phyloP scores from a whole-genome alignment of 148 eudicot genomes.

The Rhododendron ferrugineum region DNA sequence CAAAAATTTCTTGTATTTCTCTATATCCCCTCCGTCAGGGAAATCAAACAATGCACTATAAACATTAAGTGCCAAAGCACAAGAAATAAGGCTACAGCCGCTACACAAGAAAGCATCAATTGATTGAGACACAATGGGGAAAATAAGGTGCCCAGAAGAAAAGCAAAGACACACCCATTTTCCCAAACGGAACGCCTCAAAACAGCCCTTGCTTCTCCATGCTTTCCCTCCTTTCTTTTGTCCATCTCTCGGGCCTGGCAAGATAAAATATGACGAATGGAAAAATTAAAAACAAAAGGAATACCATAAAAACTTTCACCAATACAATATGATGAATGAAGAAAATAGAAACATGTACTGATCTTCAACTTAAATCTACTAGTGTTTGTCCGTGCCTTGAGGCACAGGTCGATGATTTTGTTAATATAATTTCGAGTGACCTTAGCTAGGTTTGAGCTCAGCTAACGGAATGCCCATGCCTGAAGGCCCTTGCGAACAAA shows the following conservation, averaged over 20 bases:
- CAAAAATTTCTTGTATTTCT: not conserved
- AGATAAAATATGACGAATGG: conserved; percentile 2
- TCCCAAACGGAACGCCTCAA: conserved; percentile 89
- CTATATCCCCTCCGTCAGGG: not conserved
- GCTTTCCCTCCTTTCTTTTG: conserved; percentile 83
- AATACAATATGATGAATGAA: conserved; percentile 8
- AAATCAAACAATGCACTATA: not conserved
- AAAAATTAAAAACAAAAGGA: not conserved
- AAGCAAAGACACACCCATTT: conserved; percentile 51
- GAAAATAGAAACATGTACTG: conserved; percentile 5
- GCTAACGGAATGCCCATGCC: too few relatives aligned
- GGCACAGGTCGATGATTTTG: too few relatives aligned
- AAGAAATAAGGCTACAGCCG: not conserved
- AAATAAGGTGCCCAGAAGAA: conserved; percentile 2
- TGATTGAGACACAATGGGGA: not conserved
- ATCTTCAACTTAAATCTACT: conserved; percentile 85
- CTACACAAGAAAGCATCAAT: conserved; percentile 4
- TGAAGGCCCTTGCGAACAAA: too few relatives aligned
- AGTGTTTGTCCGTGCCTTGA: too few relatives aligned
- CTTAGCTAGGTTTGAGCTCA: too few relatives aligned
- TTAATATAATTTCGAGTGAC: too few relatives aligned
- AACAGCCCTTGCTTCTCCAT: conserved; percentile 87
- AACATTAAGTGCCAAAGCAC: not conserved
- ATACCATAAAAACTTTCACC: not conserved
- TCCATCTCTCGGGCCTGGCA: conserved; percentile 94